Base-by-base conservation (phyloP, 805 yeast species). In the Wickerhamiella sergipiensis region DNA sequence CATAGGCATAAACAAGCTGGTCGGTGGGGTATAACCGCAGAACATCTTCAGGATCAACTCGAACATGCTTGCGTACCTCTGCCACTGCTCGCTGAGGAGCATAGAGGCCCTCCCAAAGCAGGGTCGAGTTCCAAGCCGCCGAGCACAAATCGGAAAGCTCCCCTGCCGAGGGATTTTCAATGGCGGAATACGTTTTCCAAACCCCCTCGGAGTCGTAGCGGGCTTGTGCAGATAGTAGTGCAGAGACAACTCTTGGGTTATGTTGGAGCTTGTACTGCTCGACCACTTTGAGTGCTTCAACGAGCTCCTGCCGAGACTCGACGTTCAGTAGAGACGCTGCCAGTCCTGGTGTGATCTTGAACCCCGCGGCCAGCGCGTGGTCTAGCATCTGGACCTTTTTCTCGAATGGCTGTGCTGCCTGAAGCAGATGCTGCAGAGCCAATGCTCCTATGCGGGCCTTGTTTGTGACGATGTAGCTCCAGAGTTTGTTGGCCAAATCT, bases 61-160 rank as follows among this genome's bases (percentile, higher is more conserved):
- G 65, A 1, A 71, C 68, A 57, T 64, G 62, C 24, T 54, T 54
- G 51, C 76, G 72, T 63, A 81, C 76, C 60, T 81, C 85, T 39
- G 69, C 72, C 2, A 79, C 69, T 0, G 84, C 80, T 23, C 79
- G 68, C 56, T 81, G 85, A 1, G 81, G 69, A 0, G 88, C 84
- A 49, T 66, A 74, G 40, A 71, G 48, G 1, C 66, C 64, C 9
- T 69, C 78, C 85, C 85, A 81, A 17, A 65, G 47, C 2, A 73
- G 48, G 1, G 52, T 43, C 1, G 55, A 49, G 42, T 52, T 50
- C 55, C 67, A 60, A 6, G 81, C 71, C 0, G 83, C 79, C 1
- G 68, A 61, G 29, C 83, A 68, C 23, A 83, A 64, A 0, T 80
- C 74, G 2, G 66, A 52, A 1, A 76, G 53, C 0, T 70, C 64